Evolutionary conservation across 331 rosid genomes (phyloP).

Genomic region (Prunus yedoensis): DNA sequence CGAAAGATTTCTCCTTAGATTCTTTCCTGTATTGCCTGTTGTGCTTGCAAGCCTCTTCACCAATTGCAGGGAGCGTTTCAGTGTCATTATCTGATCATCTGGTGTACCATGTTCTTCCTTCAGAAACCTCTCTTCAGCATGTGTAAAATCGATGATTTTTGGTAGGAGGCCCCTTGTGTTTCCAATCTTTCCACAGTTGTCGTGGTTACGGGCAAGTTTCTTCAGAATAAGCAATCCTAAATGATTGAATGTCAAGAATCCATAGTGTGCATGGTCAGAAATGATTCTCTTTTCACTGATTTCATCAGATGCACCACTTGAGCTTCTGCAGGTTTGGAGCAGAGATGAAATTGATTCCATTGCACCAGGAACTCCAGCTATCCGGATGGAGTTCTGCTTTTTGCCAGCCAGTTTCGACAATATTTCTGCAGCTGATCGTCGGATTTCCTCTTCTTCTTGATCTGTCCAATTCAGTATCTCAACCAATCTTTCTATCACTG

Average conservation of each 20-base stretch:
- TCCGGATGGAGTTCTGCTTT: conserved; percentile 78
- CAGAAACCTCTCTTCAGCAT: conserved; percentile 62
- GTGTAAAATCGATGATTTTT: conserved; percentile 80
- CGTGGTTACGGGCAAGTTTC: conserved; percentile 78
- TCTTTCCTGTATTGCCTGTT: conserved; percentile 73
- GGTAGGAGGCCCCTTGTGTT: conserved; percentile 86
- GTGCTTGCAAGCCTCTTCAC: conserved; percentile 87
- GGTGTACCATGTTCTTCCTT: conserved; percentile 46
- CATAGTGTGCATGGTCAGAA: conserved; percentile 55
- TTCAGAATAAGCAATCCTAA: conserved; percentile 79
- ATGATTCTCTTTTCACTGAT: conserved; percentile 61
- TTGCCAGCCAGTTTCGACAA: conserved; percentile 80
- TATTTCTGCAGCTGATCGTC: conserved; percentile 80
- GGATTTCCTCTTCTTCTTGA: conserved; percentile 71
- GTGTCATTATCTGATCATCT: conserved; percentile 50
- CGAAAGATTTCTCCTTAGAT: conserved; percentile 70
- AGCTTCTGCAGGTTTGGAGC: conserved; percentile 60
- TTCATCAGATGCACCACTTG: conserved; percentile 64
- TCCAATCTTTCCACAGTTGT: conserved; percentile 93
- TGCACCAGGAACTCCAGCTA: conserved; percentile 86
- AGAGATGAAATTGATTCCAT: conserved; percentile 93
- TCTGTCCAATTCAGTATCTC: conserved; percentile 96
- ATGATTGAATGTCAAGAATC: conserved; percentile 75
- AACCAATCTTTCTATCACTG: conserved; percentile 73
- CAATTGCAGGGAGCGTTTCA: conserved; percentile 77